These are phyloP conservation scores for Linum lewisii DNA, from an alignment of 345 rosid species.

Conservation along the genomic window DNA sequence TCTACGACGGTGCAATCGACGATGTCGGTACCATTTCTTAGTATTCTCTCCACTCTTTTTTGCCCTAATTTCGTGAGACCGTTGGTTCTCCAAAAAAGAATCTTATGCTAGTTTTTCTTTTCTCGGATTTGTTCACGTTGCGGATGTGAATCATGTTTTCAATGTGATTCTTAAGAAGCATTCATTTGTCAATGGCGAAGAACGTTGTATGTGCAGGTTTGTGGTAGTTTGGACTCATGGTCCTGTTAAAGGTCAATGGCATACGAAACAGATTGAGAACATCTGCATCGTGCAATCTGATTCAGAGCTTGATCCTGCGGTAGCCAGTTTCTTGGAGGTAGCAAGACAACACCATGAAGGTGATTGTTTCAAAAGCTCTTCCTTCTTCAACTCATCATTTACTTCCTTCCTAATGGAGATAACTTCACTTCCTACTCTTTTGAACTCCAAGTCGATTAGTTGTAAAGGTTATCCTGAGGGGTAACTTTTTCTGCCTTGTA, in stretches of 20 bases:
- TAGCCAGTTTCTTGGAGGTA: slow-evolving; percentile 17
- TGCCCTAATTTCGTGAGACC: neutral
- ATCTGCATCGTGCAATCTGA: slow-evolving; percentile 26
- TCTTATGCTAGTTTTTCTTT: neutral
- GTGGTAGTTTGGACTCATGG: slow-evolving; percentile 38
- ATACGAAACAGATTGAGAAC: slow-evolving; percentile 23
- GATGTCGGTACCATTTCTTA: slow-evolving; percentile 11
- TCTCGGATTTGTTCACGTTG: neutral
- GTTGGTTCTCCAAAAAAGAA: neutral
- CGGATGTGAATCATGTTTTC: neutral
- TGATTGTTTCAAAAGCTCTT: neutral
- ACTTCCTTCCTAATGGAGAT: neutral
- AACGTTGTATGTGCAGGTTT: slow-evolving; percentile 34
- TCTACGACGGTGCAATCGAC: slow-evolving; percentile 39
- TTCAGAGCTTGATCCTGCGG: slow-evolving; percentile 8
- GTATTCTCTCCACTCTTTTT: neutral
- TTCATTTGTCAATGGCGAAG: slow-evolving; percentile 26
- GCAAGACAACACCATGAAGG: slow-evolving; percentile 12
- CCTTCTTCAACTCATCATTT: neutral
- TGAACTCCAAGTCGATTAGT: neutral
- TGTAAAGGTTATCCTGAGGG: neutral
- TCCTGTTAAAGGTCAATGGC: slow-evolving; percentile 14
- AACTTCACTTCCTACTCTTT: neutral
- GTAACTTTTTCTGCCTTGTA: neutral
- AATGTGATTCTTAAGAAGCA: slow-evolving; percentile 28